phyloP scores from a whole-genome alignment of 192 early-diverging fungal genomes.

The Lunasporangiospora selenospora region DNA sequence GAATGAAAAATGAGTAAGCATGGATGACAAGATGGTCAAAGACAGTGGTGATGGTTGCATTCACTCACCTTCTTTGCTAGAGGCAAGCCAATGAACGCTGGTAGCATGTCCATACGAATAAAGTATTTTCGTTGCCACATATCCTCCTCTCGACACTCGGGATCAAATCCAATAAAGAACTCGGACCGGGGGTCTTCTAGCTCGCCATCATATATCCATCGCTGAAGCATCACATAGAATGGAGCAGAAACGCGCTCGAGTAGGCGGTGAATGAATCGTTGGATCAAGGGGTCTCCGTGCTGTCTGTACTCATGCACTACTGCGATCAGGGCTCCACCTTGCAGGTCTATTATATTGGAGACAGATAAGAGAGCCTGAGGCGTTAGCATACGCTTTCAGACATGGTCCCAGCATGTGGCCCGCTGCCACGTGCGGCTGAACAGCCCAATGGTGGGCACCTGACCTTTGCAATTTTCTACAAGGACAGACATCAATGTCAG shows the following conservation, averaged over 20 bases:
- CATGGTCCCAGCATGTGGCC: no score
- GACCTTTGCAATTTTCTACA: slow-evolving; percentile 67
- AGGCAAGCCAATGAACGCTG: slow-evolving; percentile 75
- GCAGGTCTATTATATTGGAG: slow-evolving; percentile 55
- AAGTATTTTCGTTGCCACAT: slow-evolving; percentile 86
- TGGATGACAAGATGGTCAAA: background rate
- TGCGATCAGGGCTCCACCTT: slow-evolving; percentile 77
- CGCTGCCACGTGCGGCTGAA: no score
- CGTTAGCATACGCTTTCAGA: no score
- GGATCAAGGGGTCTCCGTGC: slow-evolving; percentile 92
- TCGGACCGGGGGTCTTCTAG: slow-evolving; percentile 91
- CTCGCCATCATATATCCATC: slow-evolving; percentile 96
- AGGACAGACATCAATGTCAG: slow-evolving; percentile 79
- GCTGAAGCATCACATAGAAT: slow-evolving; percentile 89
- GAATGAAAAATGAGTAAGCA: no score
- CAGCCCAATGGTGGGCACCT: no score
- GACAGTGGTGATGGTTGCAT: background rate
- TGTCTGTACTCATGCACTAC: slow-evolving; percentile 82
- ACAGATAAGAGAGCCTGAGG: no score
- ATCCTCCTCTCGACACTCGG: slow-evolving; percentile 65
- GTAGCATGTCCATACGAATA: slow-evolving; percentile 83
- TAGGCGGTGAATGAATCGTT: slow-evolving; percentile 76
- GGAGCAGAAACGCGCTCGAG: slow-evolving; percentile 80
- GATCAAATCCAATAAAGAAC: slow-evolving; percentile 83
- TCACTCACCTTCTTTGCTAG: slow-evolving; percentile 79